Evolutionary conservation across 495 filamentous ascomycete species (phyloP).

Genomic region (Amphirosellinia nigrospora): DNA sequence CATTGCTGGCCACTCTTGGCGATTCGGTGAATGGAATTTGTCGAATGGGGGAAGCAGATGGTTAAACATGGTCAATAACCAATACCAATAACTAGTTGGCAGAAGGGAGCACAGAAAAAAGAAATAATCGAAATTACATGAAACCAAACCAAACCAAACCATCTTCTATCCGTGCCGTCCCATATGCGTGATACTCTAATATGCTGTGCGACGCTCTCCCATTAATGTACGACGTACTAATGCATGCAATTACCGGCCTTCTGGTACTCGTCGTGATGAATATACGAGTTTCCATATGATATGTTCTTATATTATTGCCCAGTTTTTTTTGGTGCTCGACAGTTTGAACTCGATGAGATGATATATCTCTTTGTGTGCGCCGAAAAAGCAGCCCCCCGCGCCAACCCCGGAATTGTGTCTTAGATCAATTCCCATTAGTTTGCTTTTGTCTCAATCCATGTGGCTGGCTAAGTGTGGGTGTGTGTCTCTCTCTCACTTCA

Average conservation of each 20-base stretch:
- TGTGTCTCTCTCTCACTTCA: no score
- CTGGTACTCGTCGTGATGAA: neutral
- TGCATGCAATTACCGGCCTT: slow-evolving; percentile 19
- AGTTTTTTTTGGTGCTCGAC: neutral
- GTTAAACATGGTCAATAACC: neutral
- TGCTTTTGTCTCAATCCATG: slow-evolving; percentile 21
- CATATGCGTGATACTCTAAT: neutral
- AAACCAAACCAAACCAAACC: neutral
- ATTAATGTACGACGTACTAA: neutral
- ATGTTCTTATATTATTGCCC: neutral
- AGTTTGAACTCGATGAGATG: neutral
- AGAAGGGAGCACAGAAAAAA: slow-evolving; percentile 2
- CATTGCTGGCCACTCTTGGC: neutral
- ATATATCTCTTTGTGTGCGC: slow-evolving; percentile 2
- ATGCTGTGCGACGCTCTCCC: neutral
- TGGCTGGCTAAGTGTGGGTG: neutral
- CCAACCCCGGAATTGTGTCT: neutral
- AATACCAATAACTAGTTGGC: slow-evolving; percentile 6
- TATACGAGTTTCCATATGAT: neutral
- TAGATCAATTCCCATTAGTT: slow-evolving; percentile 9
- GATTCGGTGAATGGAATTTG: slow-evolving; percentile 13
- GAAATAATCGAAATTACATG: slow-evolving; percentile 11
- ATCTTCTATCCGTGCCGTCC: neutral
- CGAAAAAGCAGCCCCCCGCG: slow-evolving; percentile 6
- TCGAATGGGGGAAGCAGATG: neutral